These are phyloP conservation scores for Stevia rebaudiana DNA, from an alignment of 140 eudicot genomes.

Conservation along the genomic window DNA sequence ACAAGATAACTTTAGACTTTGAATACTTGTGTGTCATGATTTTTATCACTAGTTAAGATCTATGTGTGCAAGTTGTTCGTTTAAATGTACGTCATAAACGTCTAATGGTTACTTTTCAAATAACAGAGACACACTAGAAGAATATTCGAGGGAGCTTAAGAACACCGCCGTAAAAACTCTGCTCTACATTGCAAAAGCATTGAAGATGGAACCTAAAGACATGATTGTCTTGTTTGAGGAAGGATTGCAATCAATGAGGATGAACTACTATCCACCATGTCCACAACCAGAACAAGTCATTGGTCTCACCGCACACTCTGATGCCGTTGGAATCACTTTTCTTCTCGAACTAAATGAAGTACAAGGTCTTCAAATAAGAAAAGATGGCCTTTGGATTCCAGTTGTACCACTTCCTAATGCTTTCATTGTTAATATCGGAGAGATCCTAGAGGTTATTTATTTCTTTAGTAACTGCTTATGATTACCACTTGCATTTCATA, in stretches of 20 bases:
- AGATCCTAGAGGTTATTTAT: conserved; percentile 56
- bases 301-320: conserved; percentile 64
- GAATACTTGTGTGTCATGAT: too few species aligned
- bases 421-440: conserved; percentile 60
- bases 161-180: too few species aligned
- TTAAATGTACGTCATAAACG: too few species aligned
- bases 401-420: conserved; percentile 52
- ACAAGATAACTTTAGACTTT: too few species aligned
- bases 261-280: conserved; percentile 70
- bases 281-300: conserved; percentile 58
- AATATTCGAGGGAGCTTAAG: too few species aligned
- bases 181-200: too few species aligned
- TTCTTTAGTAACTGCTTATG: too few species aligned
- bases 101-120: too few species aligned
- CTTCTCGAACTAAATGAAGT: conserved; percentile 53
- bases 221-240: conserved; percentile 42
- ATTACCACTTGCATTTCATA: neutral
- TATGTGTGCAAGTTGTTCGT: too few species aligned
- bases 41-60: too few species aligned
- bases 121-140: too few species aligned
- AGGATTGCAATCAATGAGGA: conserved; percentile 59
- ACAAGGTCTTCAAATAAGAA: conserved; percentile 59
- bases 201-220: conserved; percentile 22
- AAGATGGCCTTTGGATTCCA: conserved; percentile 57
- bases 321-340: conserved; percentile 53